Evolutionary conservation across 2,329 filamentous ascomycete species (phyloP), one percentile per base, ranked within the genome.

Genomic region (Samsoniella hepiali): DNA sequence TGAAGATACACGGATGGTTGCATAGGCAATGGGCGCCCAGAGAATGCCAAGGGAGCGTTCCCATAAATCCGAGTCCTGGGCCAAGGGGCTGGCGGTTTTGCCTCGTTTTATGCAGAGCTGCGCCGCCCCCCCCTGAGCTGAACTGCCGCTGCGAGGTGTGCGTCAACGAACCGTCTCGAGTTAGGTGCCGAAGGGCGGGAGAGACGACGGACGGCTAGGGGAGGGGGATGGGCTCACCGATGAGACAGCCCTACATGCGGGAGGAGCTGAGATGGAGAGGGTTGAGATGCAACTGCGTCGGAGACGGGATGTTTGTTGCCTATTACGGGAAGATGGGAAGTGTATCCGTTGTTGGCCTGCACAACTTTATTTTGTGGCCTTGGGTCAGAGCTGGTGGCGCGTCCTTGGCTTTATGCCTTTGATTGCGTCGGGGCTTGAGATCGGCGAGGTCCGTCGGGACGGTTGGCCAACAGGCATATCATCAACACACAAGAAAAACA

Each of bases 31-130:
- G 45, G 51, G 45, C 36, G 42, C 55, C 44, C 22, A 47, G 22
- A 59, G 36, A 50, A 31, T 40, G 57, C 57, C 57, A 59, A 59
- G 57, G 22, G 34, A 15, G 45, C 8, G 34, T 31, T n/a, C 22
- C 44, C 56, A 58, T 59, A 50, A 22, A 50, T 59, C 31, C 15
- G 15, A 1, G 15, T 31, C 9, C 22, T 13, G 34, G 17, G 29
- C 45, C 44, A 59, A 59, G 45, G 9, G 10, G 22, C 32, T 50
- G 55, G 55, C 31, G 11, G 40, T 58, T 47, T 58, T 58, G 55
- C 29, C 29, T 31, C 45, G 45, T 49, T 29, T 31, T 17, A 29
- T 27, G 54, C 9, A 27, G 7, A 13, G 44, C 57, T 50, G 57
- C 45, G 44, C 32, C 44, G 17, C 45, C 57, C 40, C 44, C 29